Conservation (phyloP, 345 rosid genomes). For the Luvunga scandens region DNA sequence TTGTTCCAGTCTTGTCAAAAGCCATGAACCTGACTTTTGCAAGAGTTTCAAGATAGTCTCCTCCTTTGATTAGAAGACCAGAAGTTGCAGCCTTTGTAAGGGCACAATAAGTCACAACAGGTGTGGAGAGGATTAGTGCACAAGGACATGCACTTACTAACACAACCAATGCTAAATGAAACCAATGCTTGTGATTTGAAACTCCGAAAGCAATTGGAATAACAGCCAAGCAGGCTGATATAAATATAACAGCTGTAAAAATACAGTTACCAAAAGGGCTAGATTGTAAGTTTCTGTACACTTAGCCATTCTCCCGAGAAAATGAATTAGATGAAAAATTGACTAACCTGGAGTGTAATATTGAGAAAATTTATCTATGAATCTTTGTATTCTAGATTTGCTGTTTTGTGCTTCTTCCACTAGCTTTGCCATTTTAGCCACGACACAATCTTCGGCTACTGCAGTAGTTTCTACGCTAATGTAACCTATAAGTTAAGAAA, state of each 20-base stretch:
- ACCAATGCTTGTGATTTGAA: slow-evolving; percentile 49
- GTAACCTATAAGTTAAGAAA: slow-evolving; percentile 45
- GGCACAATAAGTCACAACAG: slow-evolving; percentile 88
- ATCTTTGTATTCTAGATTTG: slow-evolving; percentile 70
- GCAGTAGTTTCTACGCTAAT: slow-evolving; percentile 70
- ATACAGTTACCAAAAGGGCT: neutral
- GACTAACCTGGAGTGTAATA: slow-evolving; percentile 83
- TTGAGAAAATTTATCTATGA: slow-evolving; percentile 67
- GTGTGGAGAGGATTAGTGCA: slow-evolving; percentile 87
- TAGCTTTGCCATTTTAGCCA: slow-evolving; percentile 83
- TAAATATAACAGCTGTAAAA: slow-evolving; percentile 53
- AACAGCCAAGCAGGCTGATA: slow-evolving; percentile 53
- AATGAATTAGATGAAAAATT: neutral
- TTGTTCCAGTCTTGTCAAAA: slow-evolving; percentile 92
- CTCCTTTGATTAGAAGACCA: slow-evolving; percentile 88
- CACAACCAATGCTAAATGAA: slow-evolving; percentile 77
- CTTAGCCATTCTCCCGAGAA: neutral
- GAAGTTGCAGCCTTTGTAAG: slow-evolving; percentile 79
- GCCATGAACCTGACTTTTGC: slow-evolving; percentile 68
- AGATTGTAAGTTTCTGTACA: neutral
- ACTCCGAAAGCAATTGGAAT: slow-evolving; percentile 50
- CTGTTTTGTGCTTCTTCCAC: slow-evolving; percentile 96
- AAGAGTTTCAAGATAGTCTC: slow-evolving; percentile 70
- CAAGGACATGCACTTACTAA: slow-evolving; percentile 93
- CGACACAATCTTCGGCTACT: slow-evolving; percentile 79